Base-by-base conservation (phyloP, 2,329 filamentous ascomycete species). In the Raffaelea deltoideospora region DNA sequence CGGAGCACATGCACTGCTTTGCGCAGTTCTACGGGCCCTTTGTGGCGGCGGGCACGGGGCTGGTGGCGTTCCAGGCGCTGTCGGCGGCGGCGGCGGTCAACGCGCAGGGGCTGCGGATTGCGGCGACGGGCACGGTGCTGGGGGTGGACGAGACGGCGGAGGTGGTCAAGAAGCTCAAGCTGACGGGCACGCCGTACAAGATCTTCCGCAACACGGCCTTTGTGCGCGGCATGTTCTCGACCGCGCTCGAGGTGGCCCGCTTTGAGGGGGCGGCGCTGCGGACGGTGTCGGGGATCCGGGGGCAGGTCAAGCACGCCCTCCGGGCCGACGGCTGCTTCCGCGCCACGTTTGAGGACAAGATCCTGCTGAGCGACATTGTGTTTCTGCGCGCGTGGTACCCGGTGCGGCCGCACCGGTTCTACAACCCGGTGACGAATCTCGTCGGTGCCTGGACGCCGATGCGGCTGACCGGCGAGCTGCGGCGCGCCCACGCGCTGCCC, bases 161-260 rank as follows among this genome's bases (percentile, higher is more conserved):
- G 55, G 96, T 98, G 46, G 90, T 98, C 57, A 98, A 98, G 42
- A 98, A 98, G 67, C 77, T 98, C 53, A 98, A 98, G 59, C 72
- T 98, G 34, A 49, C 47, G 37, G 47, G 47, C 27, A 27, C 37
- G 33, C 87, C 90, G 1, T 92, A 90, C 70, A 96, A 96, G 63
- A 92, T 96, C 58, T 96, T 92, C 74, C 94, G 94, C 61, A 98
- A 98, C 64, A 98, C 90, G 0, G 87, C 90, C 28, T 98, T 98
- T 55, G 86, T 98, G 62, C 92, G 90, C 58, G 85, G 93, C 61
- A 98, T 98, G 90, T 98, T 98, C 68, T 86, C 75, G 53, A 79
- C 80, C 1, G 70, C 85, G 0, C 76, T 98, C 30, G 90, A 98
- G 55, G 90, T 98, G 45, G 88, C 90, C 50, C 98, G 96, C 55